A percentile compares a stretch with the other conserved stretches of the same genome.
Conservation (phyloP, 169 alveolate genomes). For the Babesia ovis region DNA sequence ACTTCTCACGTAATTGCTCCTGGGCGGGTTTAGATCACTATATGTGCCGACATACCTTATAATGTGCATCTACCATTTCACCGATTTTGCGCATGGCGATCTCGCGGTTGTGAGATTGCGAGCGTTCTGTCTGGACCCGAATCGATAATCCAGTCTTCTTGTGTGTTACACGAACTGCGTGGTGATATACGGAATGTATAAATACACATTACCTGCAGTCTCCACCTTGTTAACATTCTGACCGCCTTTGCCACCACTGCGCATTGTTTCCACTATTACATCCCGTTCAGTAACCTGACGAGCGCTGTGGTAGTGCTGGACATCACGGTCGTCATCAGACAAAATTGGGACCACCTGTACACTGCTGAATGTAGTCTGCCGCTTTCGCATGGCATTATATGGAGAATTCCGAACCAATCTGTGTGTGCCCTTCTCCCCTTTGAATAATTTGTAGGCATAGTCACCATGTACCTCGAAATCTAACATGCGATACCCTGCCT, state of each 20-base stretch:
- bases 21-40: neutral
- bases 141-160: constrained; percentile 90
- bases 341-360: constrained; percentile 78
- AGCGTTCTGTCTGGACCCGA: constrained; percentile 72
- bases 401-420: constrained; percentile 75
- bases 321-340: constrained; percentile 67
- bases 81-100: constrained; percentile 72
- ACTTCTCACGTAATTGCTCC: constrained; percentile 44
- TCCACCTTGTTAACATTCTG: constrained; percentile 93
- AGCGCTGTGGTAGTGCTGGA: constrained; percentile 50
- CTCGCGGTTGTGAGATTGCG: constrained; percentile 71
- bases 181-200: neutral
- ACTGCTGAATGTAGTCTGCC: constrained; percentile 75
- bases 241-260: constrained; percentile 95
- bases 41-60: constrained; percentile 23
- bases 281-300: constrained; percentile 80
- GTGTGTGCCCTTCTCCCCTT: constrained; percentile 78
- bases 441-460: constrained; percentile 73
- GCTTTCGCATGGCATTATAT: constrained; percentile 66
- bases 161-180: constrained; percentile 86
- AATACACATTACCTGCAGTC: constrained; percentile 79
- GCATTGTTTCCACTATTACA: constrained; percentile 85
- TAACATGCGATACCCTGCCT: constrained; percentile 70
- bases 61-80: constrained; percentile 67
- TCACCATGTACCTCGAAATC: constrained; percentile 75